Evolutionary conservation across 179 eudicot genomes (phyloP), one percentile per base, ranked within the genome.

Genomic region (Vitellaria paradoxa): DNA sequence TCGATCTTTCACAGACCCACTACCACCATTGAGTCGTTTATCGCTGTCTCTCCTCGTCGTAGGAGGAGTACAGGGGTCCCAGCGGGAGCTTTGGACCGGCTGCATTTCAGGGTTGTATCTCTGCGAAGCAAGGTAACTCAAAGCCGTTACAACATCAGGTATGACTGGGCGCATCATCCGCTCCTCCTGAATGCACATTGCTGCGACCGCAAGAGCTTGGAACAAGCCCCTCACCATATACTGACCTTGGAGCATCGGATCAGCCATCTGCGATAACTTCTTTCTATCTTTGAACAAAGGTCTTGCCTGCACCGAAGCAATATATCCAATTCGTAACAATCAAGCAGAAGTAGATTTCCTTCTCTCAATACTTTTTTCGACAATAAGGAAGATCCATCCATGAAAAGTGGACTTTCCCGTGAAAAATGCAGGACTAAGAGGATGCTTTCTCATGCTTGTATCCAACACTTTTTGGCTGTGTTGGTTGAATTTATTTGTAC

Each of bases 141-240:
- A 71, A 21, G 94, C 98, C 0, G 97, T 91, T 61, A 91, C 97
- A 10, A 93, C 94, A 68, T 93, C 98, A 21, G 93, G 91, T 15
- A 91, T 85, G 46, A 85, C 79, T 9, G 97, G 98, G 21, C 98
- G 93, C 87, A 91, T 79, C 49, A 81, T 83, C n/a, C 97, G 94
- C 55, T 93, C 89, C 77, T 93, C 98, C 45, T 90, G 92, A 56
- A 93, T 94, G 66, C 98, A 93, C 98, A 93, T 91, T 55, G 97
- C 92, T 53, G 97, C 98, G 68, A 93, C 85, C 46, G 94, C 88
- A 59, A 93, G 85, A 65, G 98, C 98, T 85, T 93, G 98, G 84
- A 84, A 89, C 72, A 91, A 73, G 15, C 91, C 94, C 23, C 96
- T 81, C 40, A 84, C 66, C 0, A 96, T 92, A 73, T 93, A 93